Evolutionary conservation across 73 alveolate genomes (phyloP), one percentile per base, ranked within the genome.

Genomic region (Symbiodinium natans): DNA sequence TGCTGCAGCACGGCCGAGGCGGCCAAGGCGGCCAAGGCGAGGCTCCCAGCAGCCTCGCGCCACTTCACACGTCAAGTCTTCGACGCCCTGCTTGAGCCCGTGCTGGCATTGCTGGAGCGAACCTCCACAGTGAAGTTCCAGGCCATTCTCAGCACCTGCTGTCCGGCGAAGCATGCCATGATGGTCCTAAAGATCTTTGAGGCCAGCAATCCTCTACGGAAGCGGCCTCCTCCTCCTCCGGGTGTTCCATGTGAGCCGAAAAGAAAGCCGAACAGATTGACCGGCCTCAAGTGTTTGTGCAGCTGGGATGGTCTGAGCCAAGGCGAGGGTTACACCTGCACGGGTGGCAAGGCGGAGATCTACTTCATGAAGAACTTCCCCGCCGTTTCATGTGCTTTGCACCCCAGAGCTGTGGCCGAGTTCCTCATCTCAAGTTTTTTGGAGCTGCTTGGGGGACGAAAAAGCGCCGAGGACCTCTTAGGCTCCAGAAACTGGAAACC

Each of bases 71-170:
- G 40, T 2, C 34, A 46, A 25, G 23, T 86, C 10, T 13, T 33
- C 41, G 83, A 86, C 56, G 94, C 84, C 56, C 73, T 86, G 94
- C 19, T 86, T 77, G 94, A 86, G 75, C 94, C 94, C 1, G 83
- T 86, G 71, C 48, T 54, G 19, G 59, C 40, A 11, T 33, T 86
- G 94, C 46, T 86, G 84, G 36, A 86, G 39, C 63, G 38, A 38
- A 48, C 82, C 29, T 33, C 46, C 23, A 17, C 34, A 4, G 41
- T 83, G 74, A 43, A 46, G 42, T 86, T 31, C 54, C 93, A 86
- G 68, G 84, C 38, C 39, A 77, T 86, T 9, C 94, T 86, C 13
- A 38, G 94, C 83, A 86, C 39, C 33, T 33, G 41, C 41, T 86
- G 84, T 23, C 84, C 83, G 36, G 31, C 94, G 25, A 42, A 54